Evolutionary conservation across 371 early-diverging fungal species (phyloP).

Genomic region (Rhizomucor miehei): DNA sequence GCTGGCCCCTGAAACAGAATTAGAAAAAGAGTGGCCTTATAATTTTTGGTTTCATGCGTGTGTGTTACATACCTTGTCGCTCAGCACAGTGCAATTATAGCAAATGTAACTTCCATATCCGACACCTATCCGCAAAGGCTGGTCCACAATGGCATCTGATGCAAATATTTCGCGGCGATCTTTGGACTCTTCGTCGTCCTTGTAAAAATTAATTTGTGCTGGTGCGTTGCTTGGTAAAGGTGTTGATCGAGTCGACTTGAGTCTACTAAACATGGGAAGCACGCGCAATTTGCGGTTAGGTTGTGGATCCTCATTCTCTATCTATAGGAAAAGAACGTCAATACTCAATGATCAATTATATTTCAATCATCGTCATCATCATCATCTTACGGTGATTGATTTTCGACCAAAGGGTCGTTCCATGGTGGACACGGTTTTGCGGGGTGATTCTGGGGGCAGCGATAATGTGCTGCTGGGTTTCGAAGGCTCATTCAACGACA

Average conservation of each 20-base stretch:
- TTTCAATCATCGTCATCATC: too few relatives aligned
- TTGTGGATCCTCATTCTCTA: too few relatives aligned
- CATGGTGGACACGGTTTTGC: neutral
- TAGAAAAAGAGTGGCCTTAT: too few relatives aligned
- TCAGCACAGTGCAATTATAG: constrained; percentile 51
- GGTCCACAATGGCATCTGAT: constrained; percentile 46
- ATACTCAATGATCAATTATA: too few relatives aligned
- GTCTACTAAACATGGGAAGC: constrained; percentile 8
- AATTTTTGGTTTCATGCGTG: too few relatives aligned
- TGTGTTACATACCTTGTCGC: constrained; percentile 50
- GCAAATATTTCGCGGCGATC: constrained; percentile 37
- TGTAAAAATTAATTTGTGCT: constrained; percentile 37
- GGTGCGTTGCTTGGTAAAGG: constrained; percentile 7
- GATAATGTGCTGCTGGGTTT: too few relatives aligned
- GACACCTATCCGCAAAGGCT: constrained; percentile 45
- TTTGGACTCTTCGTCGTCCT: constrained; percentile 21
- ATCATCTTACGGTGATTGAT: neutral
- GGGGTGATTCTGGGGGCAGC: neutral
- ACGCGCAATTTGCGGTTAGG: neutral
- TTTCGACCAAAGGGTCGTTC: neutral
- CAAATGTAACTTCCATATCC: constrained; percentile 55
- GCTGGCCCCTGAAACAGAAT: constrained; percentile 44
- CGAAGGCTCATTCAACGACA: too few relatives aligned
- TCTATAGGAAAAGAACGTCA: too few relatives aligned
- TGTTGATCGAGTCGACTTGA: constrained; percentile 15